Base-by-base conservation (phyloP, 1,139 yeast species). In the Suhomyces bribrorum region DNA sequence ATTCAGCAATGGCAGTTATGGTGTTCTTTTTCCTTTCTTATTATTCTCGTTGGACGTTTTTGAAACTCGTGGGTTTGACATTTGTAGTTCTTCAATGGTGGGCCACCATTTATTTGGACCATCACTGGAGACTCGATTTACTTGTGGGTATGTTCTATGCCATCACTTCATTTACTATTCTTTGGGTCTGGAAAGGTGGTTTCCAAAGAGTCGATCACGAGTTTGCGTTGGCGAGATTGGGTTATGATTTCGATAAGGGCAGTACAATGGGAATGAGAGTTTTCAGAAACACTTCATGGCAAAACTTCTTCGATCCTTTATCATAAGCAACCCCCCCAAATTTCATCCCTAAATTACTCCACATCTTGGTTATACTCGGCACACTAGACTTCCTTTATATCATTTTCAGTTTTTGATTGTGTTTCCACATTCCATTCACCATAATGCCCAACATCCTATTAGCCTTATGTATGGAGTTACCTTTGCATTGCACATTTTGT, bases 21-120 rank as follows among this genome's bases (percentile, higher is more conserved):
- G 73, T 75, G 32, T 72, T 74, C 46, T 61, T 76, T 43, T 73
- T 75, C 50, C 55, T 75, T 40, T 50, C 69, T 38, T 71, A 69
- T 54, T 66, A 67, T 47, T 50, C 73, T 42, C 64, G 56, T 43
- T 70, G 73, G 71, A 51, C 49, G 2, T 28, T 56, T 0, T 56
- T 74, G 45, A 62, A 74, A 51, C 32, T 56, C 13, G 41, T 57
- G 23, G 64, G 72, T 38, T 47, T 68, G 38, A 29, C 40, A 4
- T 67, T 77, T 62, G 75, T 77, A 32, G 43, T 64, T 5, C 54
- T 79, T 34, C 88, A 82, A 54, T 80, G 87, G 83, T 83, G 87
- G 87, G 80, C 85, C 15, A 81, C 88, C 11, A 81, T 83, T 59
- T 83, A 83, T 51, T 59, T 83, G 43, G 86, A 81, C 53, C 89